Conservation (phyloP, 164 flowering plant genomes). For the Liquidambar formosana region DNA sequence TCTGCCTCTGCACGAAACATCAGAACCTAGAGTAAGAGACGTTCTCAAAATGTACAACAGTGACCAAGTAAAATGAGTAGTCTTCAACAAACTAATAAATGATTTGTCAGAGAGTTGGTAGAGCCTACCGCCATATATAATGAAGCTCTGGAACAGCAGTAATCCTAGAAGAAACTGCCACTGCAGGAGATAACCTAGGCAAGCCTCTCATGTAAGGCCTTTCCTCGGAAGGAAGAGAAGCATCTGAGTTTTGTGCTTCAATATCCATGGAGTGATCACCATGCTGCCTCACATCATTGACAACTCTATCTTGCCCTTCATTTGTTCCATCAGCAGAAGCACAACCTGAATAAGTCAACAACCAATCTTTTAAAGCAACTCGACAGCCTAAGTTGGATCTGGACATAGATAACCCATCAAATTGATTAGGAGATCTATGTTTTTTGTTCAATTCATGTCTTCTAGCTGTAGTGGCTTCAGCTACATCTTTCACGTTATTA, state of each 20-base stretch:
- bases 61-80: neutral
- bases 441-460: slow-evolving; percentile 30
- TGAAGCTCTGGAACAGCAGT: slow-evolving; percentile 56
- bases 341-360: neutral
- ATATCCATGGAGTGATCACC: slow-evolving; percentile 2
- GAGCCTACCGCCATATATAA: slow-evolving; percentile 64
- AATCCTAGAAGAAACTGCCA: neutral
- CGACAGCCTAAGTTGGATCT: slow-evolving; percentile 23
- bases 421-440: slow-evolving; percentile 28
- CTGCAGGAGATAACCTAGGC: neutral
- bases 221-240: slow-evolving; percentile 15
- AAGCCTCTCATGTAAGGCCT: slow-evolving; percentile 16
- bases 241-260: slow-evolving; percentile 9
- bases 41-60: neutral
- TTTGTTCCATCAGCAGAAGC: slow-evolving; percentile 15
- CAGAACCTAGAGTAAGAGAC: neutral
- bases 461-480: slow-evolving; percentile 34
- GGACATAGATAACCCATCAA: slow-evolving; percentile 29
- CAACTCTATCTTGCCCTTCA: neutral
- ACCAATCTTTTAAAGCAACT: slow-evolving; percentile 12
- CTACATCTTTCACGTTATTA: slow-evolving; percentile 35
- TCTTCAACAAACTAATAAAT: neutral
- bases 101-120: slow-evolving; percentile 6
- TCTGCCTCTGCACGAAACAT: slow-evolving; percentile 50
- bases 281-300: slow-evolving; percentile 16